Evolutionary conservation across 2,329 filamentous ascomycete species (phyloP), one percentile per base, ranked within the genome.

Genomic region (Cercospora brassicicola): DNA sequence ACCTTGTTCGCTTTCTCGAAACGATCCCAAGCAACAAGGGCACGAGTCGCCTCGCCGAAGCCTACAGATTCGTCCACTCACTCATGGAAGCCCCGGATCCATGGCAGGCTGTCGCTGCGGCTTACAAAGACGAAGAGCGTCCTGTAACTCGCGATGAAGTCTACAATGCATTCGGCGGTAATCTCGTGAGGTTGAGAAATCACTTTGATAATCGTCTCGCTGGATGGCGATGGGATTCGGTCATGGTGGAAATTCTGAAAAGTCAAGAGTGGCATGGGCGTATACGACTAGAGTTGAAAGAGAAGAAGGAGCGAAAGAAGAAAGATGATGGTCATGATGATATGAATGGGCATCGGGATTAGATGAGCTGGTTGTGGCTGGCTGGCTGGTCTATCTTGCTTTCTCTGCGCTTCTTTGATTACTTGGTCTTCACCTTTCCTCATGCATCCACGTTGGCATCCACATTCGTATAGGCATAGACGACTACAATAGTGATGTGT

Each of bases 1-100:
- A 36, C 30, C 55, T 59, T 36, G 30, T 59, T 30, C 55, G 55
- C 55, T 59, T 59, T 23, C 28, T 59, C 11, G 30, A 59, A 15
- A 59, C 55, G n/a, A 36, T 36, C 18, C 55, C 55, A n/a, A 36
- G 55, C 55, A 59, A 36, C 30, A 33, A 59, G 31, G 55, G 55
- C 2, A 59, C 30, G 55, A 59, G 55, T 59, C 55, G 28, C 13
- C 15, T 59, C 18, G 55, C 55, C 28, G 18, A 18, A 36, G 28
- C 28, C 1, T 59, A 23, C 30, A 59, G 18, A 23, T 59, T 55
- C 23, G 23, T 55, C 20, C 23, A 28, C 48, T 26, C 48, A 15
- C 23, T 55, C 10, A 55, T 55, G 48, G 23, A 28, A 13, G 48
- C 48, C 23, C 23, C 48, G n/a, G 55, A 59, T 59, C 55, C 28